Evolutionary conservation across 2,329 filamentous ascomycete genomes (phyloP).

Genomic region (Xylariaceae sp.): DNA sequence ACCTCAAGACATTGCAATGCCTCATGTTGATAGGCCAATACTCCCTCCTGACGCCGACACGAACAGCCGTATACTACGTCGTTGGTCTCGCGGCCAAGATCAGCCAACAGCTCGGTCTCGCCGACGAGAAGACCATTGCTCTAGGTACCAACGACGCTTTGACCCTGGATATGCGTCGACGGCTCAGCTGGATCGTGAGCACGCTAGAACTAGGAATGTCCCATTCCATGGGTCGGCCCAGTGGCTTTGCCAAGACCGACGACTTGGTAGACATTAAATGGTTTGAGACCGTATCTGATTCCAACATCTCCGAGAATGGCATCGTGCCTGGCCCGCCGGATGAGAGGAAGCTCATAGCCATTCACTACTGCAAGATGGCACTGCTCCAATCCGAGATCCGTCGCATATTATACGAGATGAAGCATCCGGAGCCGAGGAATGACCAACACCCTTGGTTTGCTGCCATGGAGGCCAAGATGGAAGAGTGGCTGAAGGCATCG

Average conservation of each 20-base stretch:
- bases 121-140: conserved; percentile 82
- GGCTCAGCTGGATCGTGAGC: conserved; percentile 80
- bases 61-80: conserved; percentile 89
- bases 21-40: conserved; percentile 84
- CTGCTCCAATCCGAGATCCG: conserved; percentile 83
- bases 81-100: conserved; percentile 82
- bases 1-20: conserved; percentile 85
- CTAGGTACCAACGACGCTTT: conserved; percentile 61
- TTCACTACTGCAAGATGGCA: conserved; percentile 92
- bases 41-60: conserved; percentile 83
- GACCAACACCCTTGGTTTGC: conserved; percentile 84
- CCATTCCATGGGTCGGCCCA: conserved; percentile 81
- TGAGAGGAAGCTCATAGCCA: conserved; percentile 79
- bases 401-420: conserved; percentile 78
- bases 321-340: conserved; percentile 67
- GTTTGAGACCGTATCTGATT: conserved; percentile 76
- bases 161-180: conserved; percentile 81
- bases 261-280: conserved; percentile 83
- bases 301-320: conserved; percentile 71
- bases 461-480: conserved; percentile 71
- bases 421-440: conserved; percentile 66
- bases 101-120: conserved; percentile 80
- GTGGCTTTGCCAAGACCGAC: conserved; percentile 72
- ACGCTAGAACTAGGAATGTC: conserved; percentile 86
- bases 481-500: conserved; percentile 70